Conservation (phyloP, 2,329 filamentous ascomycete species). For the Talaromyces piceae region DNA sequence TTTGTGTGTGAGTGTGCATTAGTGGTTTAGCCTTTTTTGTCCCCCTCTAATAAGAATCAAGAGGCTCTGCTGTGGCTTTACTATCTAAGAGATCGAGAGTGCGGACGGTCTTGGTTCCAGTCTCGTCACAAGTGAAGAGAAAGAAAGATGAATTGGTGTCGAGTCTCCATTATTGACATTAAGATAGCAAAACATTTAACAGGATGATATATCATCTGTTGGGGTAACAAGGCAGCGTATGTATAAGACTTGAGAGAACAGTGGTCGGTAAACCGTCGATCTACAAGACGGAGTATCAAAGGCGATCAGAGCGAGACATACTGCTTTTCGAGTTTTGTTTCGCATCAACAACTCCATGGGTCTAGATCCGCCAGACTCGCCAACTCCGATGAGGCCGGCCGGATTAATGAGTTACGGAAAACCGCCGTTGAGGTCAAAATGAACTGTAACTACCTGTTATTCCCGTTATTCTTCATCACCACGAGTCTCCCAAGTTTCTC, state of each 20-base stretch:
- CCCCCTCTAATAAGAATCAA: slow-evolving; percentile 5
- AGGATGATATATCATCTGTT: too few relatives aligned
- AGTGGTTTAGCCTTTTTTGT: slow-evolving; percentile 1
- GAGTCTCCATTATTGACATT: too few relatives aligned
- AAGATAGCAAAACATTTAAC: too few relatives aligned
- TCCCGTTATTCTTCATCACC: too few relatives aligned
- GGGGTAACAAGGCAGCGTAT: too few relatives aligned
- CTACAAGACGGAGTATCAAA: too few relatives aligned
- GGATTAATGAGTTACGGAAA: background rate
- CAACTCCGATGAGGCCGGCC: background rate
- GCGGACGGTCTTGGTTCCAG: slow-evolving; percentile 20
- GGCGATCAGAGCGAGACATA: background rate
- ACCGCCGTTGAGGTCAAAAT: background rate
- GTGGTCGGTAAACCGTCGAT: too few relatives aligned
- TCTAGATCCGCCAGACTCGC: too few relatives aligned
- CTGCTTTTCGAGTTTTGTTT: background rate
- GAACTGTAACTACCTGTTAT: too few relatives aligned
- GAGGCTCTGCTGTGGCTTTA: slow-evolving; percentile 12
- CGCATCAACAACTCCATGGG: background rate
- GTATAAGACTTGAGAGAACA: too few relatives aligned
- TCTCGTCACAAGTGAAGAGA: slow-evolving; percentile 22
- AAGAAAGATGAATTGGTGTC: too few relatives aligned
- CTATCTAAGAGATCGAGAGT: slow-evolving; percentile 29
- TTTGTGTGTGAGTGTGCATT: background rate
- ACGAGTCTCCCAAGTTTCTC: too few relatives aligned